Evolutionary conservation across 2,329 filamentous ascomycete genomes (phyloP).

Genomic region (Orbilia ellipsospora): DNA sequence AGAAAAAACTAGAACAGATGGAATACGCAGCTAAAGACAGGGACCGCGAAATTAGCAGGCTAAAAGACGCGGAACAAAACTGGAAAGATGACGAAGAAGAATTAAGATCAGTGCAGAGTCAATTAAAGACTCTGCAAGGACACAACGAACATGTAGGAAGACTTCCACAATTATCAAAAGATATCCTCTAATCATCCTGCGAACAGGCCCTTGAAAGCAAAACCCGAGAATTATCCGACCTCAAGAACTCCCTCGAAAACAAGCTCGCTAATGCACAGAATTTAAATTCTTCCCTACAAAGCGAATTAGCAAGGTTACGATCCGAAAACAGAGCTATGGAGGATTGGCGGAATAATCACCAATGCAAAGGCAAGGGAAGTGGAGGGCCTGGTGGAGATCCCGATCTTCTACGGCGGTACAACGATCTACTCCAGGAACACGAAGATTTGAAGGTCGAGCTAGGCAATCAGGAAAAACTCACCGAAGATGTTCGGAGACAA

Average conservation of each 20-base stretch:
- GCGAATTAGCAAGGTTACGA: slow-evolving; percentile 79
- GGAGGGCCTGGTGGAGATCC: slow-evolving; percentile 63
- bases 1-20: slow-evolving; percentile 77
- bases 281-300: slow-evolving; percentile 81
- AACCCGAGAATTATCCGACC: slow-evolving; percentile 71
- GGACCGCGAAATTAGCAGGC: slow-evolving; percentile 74
- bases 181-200: no score
- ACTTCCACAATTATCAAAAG: slow-evolving; percentile 7
- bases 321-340: slow-evolving; percentile 74
- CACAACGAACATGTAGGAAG: slow-evolving; percentile 42
- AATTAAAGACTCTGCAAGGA: slow-evolving; percentile 26
- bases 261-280: slow-evolving; percentile 79
- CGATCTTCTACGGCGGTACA: slow-evolving; percentile 72
- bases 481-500: slow-evolving; percentile 85
- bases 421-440: slow-evolving; percentile 71
- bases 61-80: slow-evolving; percentile 70
- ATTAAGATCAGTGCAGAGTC: slow-evolving; percentile 60
- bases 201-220: slow-evolving; percentile 44
- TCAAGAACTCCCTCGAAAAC: slow-evolving; percentile 75
- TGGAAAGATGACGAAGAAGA: slow-evolving; percentile 62
- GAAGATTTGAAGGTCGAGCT: slow-evolving; percentile 74
- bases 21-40: slow-evolving; percentile 76
- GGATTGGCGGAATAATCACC: slow-evolving; percentile 60
- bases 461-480: slow-evolving; percentile 77
- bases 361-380: slow-evolving; percentile 24